These are phyloP conservation scores for Yarrowia sp. DNA, from an alignment of 805 yeast genomes.

Conservation along the genomic window DNA sequence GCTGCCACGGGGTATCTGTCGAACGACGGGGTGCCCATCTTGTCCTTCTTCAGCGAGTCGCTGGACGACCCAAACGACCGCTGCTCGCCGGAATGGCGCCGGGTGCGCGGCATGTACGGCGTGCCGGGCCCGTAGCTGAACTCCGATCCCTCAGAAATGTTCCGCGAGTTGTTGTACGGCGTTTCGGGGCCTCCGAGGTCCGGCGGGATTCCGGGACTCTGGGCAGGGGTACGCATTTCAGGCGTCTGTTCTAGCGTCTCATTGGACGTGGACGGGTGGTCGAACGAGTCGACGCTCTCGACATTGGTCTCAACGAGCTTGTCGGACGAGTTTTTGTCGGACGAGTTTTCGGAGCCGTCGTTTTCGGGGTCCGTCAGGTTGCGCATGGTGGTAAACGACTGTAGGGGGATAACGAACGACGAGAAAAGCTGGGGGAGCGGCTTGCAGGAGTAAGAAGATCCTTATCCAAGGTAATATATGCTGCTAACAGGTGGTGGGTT, in stretches of 20 bases:
- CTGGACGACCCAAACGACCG: conserved; percentile 22
- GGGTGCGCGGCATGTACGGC: conserved; percentile 16
- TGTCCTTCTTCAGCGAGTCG: conserved; percentile 5
- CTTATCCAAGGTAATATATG: conserved; percentile 5
- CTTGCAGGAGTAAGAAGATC: background rate
- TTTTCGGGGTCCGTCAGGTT: conserved; percentile 11
- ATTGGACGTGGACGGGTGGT: conserved; percentile 11
- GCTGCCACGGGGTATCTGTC: conserved; percentile 34
- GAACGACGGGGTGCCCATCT: conserved; percentile 22
- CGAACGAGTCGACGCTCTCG: conserved; percentile 16
- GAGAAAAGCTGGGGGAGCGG: background rate
- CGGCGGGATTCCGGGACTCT: conserved; percentile 1
- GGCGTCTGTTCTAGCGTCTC: conserved; percentile 8
- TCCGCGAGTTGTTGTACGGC: conserved; percentile 7
- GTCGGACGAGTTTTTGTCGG: conserved; percentile 25
- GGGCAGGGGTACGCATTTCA: conserved; percentile 10
- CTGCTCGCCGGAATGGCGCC: background rate
- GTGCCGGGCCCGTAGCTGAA: conserved; percentile 24
- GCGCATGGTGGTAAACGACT: background rate
- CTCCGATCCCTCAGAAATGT: conserved; percentile 4
- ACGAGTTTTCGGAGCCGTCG: background rate
- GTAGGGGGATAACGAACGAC: conserved; percentile 3
- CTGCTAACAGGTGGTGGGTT: conserved; percentile 4
- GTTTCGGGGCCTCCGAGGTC: conserved; percentile 5
- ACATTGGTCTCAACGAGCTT: background rate